A percentile compares a stretch with the other conserved stretches of the same genome.
Conservation (phyloP, 2,329 filamentous ascomycete genomes). For the Penicillium sp. region DNA sequence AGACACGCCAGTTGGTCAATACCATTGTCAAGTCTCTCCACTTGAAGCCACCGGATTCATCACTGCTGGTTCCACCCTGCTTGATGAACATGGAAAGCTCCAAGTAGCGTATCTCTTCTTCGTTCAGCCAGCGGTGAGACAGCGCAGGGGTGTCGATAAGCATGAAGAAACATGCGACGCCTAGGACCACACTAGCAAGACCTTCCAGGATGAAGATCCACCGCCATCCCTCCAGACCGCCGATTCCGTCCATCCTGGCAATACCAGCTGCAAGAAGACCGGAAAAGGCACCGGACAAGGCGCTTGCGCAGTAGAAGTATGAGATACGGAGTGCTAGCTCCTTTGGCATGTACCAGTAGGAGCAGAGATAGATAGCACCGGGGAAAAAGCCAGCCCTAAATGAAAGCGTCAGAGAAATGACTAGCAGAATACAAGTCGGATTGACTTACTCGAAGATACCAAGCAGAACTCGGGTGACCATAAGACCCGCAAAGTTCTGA, state of each 20-base stretch:
- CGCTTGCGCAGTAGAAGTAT: slow-evolving; percentile 28
- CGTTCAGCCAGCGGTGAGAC: slow-evolving; percentile 38
- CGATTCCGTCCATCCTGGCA: slow-evolving; percentile 49
- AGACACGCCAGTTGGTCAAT: slow-evolving; percentile 42
- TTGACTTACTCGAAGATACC: slow-evolving; percentile 15
- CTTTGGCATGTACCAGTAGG: slow-evolving; percentile 22
- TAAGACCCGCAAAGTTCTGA: slow-evolving; percentile 17
- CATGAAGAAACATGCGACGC: slow-evolving; percentile 41
- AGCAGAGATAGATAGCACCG: slow-evolving; percentile 28
- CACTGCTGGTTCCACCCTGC: slow-evolving; percentile 7
- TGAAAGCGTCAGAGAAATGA: neutral
- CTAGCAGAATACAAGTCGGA: neutral
- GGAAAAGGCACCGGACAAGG: slow-evolving; percentile 47
- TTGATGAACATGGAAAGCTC: slow-evolving; percentile 39
- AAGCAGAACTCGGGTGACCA: slow-evolving; percentile 10
- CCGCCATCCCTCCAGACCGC: slow-evolving; percentile 47
- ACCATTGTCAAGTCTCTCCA: slow-evolving; percentile 38
- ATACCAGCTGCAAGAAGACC: slow-evolving; percentile 53
- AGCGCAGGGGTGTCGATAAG: slow-evolving; percentile 45
- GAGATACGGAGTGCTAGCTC: slow-evolving; percentile 22
- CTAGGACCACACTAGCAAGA: slow-evolving; percentile 43
- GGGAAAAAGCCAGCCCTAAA: slow-evolving; percentile 26
- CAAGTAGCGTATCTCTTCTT: slow-evolving; percentile 40
- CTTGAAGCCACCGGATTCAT: slow-evolving; percentile 12
- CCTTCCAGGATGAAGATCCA: slow-evolving; percentile 54